Evolutionary conservation across 306 rosid species (phyloP), one percentile per base, ranked within the genome.

Genomic region (Hippophae rhamnoides): DNA sequence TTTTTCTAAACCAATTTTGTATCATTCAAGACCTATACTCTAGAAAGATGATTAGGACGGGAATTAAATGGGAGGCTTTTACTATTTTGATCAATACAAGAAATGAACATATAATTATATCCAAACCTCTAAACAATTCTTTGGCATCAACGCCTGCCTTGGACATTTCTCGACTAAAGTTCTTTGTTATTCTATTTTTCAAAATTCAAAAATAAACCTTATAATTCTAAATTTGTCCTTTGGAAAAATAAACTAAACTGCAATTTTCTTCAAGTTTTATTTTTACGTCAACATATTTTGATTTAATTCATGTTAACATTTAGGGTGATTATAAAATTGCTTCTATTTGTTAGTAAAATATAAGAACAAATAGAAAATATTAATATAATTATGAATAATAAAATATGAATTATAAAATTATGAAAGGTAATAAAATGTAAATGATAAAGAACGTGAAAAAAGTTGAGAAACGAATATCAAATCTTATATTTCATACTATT

Each of bases 121-220:
- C 7, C 12, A 2, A 7, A 5, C 45, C 45, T 11, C 7, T 14
- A 1, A 4, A 12, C 41, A 18, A 18, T 13, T 10, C 18, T 38
- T 56, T 56, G 60, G 60, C 60, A 56, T 40, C 44, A 56, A 56
- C 13, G 60, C 6, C 44, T 56, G 60, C 6, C 44, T 56, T 56
- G 60, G 44, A 13, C 60, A 56, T 11, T 3, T 44, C 3, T 56
- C 45, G 0, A 8, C 10, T 9, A 56, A 56, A 31, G 5, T 10
- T 7, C 13, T 9, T 56, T 41, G 41, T 56, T 56, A 31, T 44
- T 13, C 7, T 41, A 31, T 56, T 31, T 31, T 4, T 31, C 18
- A 31, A 2, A 2, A 2, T 31, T 31, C 5, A 31, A 31, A 31
- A 31, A 31, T 56, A 18, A 59, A 43, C 3, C 3, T 43, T 43